Base-by-base conservation (phyloP, 73 alveolate species). In the Diophrys sp. region DNA sequence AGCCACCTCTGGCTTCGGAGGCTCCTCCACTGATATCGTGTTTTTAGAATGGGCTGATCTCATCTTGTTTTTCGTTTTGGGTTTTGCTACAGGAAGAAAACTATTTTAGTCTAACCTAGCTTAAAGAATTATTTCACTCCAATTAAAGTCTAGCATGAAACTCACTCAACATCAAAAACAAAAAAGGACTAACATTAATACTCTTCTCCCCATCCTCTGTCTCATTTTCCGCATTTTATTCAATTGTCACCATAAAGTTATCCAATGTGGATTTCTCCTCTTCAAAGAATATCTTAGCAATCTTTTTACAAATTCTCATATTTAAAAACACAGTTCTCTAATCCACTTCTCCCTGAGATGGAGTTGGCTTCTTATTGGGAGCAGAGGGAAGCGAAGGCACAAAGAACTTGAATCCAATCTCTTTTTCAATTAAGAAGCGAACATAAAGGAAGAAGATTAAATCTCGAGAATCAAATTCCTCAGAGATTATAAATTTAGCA, bases 351-450 rank as follows among this genome's bases (percentile, higher is more conserved):
- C 62, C 62, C 5, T 5, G 18, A 44, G 5, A 11, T 44, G 5
- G 18, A 11, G 62, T 44, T 44, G 62, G 62, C 18, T 44, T 44
- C 18, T 44, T 44, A 18, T 44, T 44, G 5, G 62, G 62, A 44
- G 62, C 62, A 44, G n/a, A 11, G 5, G 62, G 62, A 5, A 44
- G 18, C 5, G 62, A 44, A 44, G 62, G 62, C 5, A 44, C 62
- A 44, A 11, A 44, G 18, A 44, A 44, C 18, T 44, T 44, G 18
- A 44, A n/a, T 8, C 66, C 75, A 11, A 23, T 25, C 53, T 78
- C 87, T 32, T 69, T 78, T 31, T 78, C 87, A 69, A 71, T 73
- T 27, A 78, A 53, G 18, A 70, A 69, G 31, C 87, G 23, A 69
- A 78, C 71, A 31, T 68, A 78, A 24, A 78, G 55, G 56, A 25